Base-by-base conservation (phyloP, 305 asterid genomes). In the Rubia balearica region DNA sequence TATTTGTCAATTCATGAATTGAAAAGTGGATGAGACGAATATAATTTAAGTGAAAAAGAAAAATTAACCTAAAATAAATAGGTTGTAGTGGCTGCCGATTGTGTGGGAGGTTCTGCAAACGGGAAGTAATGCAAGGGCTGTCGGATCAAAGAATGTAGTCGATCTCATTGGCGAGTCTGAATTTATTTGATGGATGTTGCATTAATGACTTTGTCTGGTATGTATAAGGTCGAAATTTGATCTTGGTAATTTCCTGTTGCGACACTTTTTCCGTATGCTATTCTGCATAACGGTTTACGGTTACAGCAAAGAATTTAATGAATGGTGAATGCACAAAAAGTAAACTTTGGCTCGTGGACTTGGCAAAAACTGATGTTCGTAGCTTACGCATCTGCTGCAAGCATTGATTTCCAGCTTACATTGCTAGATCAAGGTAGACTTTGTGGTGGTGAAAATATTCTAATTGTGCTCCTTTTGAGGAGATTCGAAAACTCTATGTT, bases 271-370 rank as follows among this genome's bases (percentile, higher is more conserved):
- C 59, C 91, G 99, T 86, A 91, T 94, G 93, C 95, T 94, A 38
- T 91, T 94, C 30, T 91, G 94, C 67, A 87, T 91, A 70, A 84
- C 79, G 90, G 98, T 93, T 69, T 0, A 27, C 2, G 30, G 2
- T 1, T 2, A 1, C 4, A 33, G 3, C 4, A 56, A 86, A 89
- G 83, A 93, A 90, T 75, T 80, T 86, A 41, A 78, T 90, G 24
- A 87, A 74, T 0, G 96, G 89, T 71, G 96, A 88, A 66, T 82
- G 96, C 90, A 93, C 96, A 56, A 89, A 80, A 80, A 93, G 98
- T 89, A 91, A 91, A 85, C 96, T 93, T 62, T 91, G 97, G 98
- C 97, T 91, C 57, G 96, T 91, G 72, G 98, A 94, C 85, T 88
- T 91, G 81, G 2, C 91, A 10, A 91, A 94, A 82, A 94, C 99